Conservation (phyloP, 1,284 basidiomycete species). For the Cutaneotrichosporon spelunceum region DNA sequence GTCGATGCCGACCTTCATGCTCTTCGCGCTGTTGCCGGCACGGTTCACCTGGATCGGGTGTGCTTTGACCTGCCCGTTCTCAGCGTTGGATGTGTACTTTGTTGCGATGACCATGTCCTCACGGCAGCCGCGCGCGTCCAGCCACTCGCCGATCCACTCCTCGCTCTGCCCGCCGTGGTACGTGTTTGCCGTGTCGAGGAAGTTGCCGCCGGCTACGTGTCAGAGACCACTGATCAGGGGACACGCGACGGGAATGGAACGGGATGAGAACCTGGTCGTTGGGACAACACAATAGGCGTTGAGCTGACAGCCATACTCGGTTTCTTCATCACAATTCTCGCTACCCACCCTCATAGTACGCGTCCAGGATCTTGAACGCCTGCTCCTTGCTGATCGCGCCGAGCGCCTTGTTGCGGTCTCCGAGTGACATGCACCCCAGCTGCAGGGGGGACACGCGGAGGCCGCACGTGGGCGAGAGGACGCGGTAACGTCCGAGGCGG, state of each 20-base stretch:
- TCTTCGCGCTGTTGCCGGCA: constrained; percentile 45
- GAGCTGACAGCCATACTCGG: too few relatives aligned
- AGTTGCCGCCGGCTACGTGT: constrained; percentile 41
- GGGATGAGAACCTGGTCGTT: too few relatives aligned
- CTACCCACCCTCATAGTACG: constrained; percentile 29
- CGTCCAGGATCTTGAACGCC: constrained; percentile 45
- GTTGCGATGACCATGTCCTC: constrained; percentile 36
- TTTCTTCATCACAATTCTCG: too few relatives aligned
- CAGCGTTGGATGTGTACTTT: constrained; percentile 31
- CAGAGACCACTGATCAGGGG: too few relatives aligned
- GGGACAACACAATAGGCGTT: too few relatives aligned
- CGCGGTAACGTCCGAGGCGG: constrained; percentile 50
- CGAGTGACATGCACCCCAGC: constrained; percentile 57
- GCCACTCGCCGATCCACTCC: constrained; percentile 52
- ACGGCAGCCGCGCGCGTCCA: constrained; percentile 41
- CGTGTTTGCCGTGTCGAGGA: constrained; percentile 49
- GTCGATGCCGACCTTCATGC: constrained; percentile 17
- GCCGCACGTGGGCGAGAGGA: constrained; percentile 54
- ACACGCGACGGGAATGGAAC: too few relatives aligned
- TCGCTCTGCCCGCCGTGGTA: constrained; percentile 48
- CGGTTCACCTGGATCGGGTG: constrained; percentile 41
- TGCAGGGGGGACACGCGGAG: constrained; percentile 55
- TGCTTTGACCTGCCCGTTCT: constrained; percentile 9
- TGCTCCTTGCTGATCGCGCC: constrained; percentile 27
- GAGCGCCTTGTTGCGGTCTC: constrained; percentile 51